These are phyloP conservation scores for Rubia balearica DNA, from an alignment of 305 asterid genomes.

Conservation along the genomic window DNA sequence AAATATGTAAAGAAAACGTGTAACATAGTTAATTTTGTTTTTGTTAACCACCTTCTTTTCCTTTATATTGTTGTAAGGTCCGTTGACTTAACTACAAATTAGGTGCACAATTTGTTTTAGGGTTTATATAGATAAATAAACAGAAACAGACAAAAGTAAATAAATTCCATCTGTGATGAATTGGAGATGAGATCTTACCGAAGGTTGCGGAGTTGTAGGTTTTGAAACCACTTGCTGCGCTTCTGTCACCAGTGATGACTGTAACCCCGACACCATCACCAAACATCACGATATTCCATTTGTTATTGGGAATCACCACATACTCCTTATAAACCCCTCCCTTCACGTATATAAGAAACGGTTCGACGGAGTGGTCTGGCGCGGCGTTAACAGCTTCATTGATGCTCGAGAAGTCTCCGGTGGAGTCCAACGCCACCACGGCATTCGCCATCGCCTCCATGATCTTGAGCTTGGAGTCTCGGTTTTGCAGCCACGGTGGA, in stretches of 20 bases:
- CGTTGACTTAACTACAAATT: too few species aligned
- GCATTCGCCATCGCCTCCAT: constrained; percentile 27
- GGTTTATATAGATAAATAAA: too few species aligned
- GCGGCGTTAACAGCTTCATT: constrained; percentile 55
- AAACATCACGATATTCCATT: constrained; percentile 74
- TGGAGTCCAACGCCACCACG: constrained; percentile 67
- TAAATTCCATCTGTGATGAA: neutral
- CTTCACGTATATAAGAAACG: constrained; percentile 53
- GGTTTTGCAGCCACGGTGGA: constrained; percentile 53
- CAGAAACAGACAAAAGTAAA: too few species aligned
- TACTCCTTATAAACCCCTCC: constrained; percentile 64
- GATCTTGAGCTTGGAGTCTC: constrained; percentile 37
- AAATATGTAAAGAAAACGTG: too few species aligned
- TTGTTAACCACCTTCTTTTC: too few species aligned
- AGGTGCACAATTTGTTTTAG: too few species aligned
- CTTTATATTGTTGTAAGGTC: too few species aligned
- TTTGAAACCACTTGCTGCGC: constrained; percentile 54
- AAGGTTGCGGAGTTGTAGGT: constrained; percentile 71
- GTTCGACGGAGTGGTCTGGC: constrained; percentile 33
- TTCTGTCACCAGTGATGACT: constrained; percentile 55
- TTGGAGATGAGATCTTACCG: constrained; percentile 30
- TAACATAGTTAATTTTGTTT: too few species aligned
- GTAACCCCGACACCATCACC: constrained; percentile 82
- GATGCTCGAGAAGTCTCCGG: constrained; percentile 44
- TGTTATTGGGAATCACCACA: constrained; percentile 61